These are phyloP conservation scores for Pulveroboletus frians DNA, from an alignment of 768 basidiomycete species.

Conservation along the genomic window DNA sequence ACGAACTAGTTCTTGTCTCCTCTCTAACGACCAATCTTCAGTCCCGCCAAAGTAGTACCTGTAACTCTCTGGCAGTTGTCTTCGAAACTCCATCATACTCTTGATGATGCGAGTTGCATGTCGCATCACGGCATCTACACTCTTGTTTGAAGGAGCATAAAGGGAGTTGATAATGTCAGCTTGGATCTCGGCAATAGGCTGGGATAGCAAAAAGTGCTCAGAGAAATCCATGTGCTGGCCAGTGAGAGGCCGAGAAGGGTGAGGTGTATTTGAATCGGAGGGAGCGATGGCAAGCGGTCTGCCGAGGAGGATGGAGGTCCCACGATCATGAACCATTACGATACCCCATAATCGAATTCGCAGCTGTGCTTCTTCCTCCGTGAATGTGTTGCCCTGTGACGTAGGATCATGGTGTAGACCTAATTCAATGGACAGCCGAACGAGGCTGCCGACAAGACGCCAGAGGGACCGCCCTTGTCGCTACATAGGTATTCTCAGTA, in stretches of 20 bases:
- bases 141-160: constrained; percentile 71
- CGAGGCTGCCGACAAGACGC: constrained; percentile 82
- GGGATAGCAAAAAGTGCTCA: constrained; percentile 74
- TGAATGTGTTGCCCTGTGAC: constrained; percentile 55
- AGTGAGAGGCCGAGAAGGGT: constrained; percentile 44
- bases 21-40: constrained; percentile 65
- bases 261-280: constrained; percentile 78
- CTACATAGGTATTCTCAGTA: constrained; percentile 35
- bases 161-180: constrained; percentile 86
- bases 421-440: constrained; percentile 76
- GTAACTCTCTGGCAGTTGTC: constrained; percentile 66
- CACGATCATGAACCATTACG: constrained; percentile 81
- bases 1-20: constrained; percentile 59
- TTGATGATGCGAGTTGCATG: constrained; percentile 77
- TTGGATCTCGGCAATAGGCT: constrained; percentile 76
- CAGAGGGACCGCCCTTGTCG: constrained; percentile 86
- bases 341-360: constrained; percentile 83
- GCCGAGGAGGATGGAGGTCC: constrained; percentile 82
- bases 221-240: constrained; percentile 48
- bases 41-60: constrained; percentile 75
- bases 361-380: constrained; percentile 69
- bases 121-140: constrained; percentile 63
- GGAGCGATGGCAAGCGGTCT: constrained; percentile 80
- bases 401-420: constrained; percentile 85
- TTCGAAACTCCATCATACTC: constrained; percentile 66